Conservation (phyloP, 1,284 basidiomycete species). For the Cryptococcus hybrid region DNA sequence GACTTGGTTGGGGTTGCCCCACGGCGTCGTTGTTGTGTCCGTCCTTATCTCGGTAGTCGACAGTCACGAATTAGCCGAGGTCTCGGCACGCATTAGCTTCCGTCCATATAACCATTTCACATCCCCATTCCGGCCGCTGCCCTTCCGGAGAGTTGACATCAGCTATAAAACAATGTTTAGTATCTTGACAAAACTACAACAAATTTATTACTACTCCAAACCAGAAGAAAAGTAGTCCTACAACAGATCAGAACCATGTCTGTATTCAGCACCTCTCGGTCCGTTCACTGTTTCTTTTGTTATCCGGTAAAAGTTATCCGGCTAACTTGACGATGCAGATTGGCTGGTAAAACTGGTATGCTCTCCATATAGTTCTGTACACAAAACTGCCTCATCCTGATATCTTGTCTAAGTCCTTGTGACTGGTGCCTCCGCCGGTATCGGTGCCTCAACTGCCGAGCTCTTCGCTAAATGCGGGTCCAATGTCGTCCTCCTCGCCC, state of each 20-base stretch:
- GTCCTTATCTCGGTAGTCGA: no score
- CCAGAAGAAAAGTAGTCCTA: no score
- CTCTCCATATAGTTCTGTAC: neutral
- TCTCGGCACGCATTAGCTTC: no score
- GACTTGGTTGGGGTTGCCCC: no score
- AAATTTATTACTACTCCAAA: neutral
- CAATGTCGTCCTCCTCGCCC: conserved; percentile 42
- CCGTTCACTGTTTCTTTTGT: conserved; percentile 1
- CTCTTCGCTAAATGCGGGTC: conserved; percentile 41
- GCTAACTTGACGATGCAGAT: conserved; percentile 5
- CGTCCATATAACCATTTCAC: no score
- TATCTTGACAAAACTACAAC: neutral
- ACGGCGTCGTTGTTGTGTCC: no score
- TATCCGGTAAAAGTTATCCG: neutral
- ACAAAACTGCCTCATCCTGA: neutral
- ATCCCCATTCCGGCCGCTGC: no score
- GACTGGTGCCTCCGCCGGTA: conserved; percentile 45
- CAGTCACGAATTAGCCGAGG: no score
- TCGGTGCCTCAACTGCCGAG: conserved; percentile 42
- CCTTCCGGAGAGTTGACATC: no score
- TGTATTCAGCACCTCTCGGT: conserved; percentile 28
- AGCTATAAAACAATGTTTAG: no score
- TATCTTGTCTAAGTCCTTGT: conserved; percentile 30
- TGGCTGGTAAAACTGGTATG: conserved; percentile 36
- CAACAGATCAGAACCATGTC: conserved; percentile 17